phyloP scores from a whole-genome alignment of 1,284 basidiomycete species.

The Ustilago sp. region DNA sequence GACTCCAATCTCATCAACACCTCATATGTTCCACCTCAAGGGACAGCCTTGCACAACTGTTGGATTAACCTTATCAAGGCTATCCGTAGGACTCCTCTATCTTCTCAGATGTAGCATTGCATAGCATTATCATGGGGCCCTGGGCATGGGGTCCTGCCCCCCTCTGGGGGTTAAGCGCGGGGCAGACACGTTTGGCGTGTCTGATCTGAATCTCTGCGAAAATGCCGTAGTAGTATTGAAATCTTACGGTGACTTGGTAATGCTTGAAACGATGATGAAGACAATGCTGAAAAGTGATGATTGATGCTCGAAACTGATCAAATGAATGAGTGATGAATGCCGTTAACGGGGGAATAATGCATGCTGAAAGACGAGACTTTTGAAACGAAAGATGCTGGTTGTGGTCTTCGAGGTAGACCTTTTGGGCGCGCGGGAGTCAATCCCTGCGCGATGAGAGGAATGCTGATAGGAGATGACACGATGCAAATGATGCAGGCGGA shows the following conservation, averaged over 20 bases:
- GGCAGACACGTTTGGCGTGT: no score
- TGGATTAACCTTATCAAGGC: no score
- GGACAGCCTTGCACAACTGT: no score
- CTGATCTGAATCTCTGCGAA: neutral
- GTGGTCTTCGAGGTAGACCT: constrained; percentile 19
- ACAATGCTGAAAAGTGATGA: constrained; percentile 1
- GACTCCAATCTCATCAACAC: no score
- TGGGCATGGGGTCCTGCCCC: no score
- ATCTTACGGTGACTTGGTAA: neutral
- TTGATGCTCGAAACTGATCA: neutral
- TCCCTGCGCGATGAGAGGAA: neutral
- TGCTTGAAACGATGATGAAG: constrained; percentile 11
- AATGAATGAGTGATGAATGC: no score
- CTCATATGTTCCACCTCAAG: no score
- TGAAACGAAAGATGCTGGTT: neutral
- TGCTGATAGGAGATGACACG: neutral
- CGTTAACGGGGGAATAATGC: neutral
- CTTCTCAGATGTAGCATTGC: no score
- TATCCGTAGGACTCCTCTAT: no score
- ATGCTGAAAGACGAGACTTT: neutral
- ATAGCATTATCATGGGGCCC: no score
- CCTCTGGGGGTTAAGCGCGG: no score
- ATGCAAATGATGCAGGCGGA: neutral
- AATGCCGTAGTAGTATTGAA: neutral
- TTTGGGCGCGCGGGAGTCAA: constrained; percentile 13